Base-by-base conservation (phyloP, 768 basidiomycete genomes). In the Rhodosporidiobolus sp. region DNA sequence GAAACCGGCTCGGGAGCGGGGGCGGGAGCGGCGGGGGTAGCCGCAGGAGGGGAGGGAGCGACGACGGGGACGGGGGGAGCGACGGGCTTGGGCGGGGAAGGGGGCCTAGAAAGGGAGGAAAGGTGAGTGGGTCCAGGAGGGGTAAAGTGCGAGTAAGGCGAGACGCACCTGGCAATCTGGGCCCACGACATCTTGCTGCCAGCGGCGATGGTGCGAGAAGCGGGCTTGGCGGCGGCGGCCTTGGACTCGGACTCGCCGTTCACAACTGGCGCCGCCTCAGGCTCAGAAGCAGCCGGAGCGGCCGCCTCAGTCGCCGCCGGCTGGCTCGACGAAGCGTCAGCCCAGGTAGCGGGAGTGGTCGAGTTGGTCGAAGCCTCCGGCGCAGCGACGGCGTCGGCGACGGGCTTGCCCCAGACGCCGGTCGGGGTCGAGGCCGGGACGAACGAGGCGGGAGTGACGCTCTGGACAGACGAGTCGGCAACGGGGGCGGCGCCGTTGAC, bases 121-220 rank as follows among this genome's bases (percentile, higher is more conserved):
- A 57, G 35, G n/a, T 24, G 34, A 24, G 59, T 35, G 53, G 46
- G 52, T 10, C 17, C 20, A 11, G 16, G 30, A 20, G 54, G 6
- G 19, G 46, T 24, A n/a, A 48, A 5, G 2, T 3, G 32, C 34
- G 28, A 49, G 38, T 43, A 22, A 3, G 45, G 45, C 7, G 32
- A 49, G 9, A 30, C 66, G 24, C 45, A 72, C 67, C 70, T 59
- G 20, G 74, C 68, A 46, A 76, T 70, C 52, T 64, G 61, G 14
- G 74, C 74, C 74, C 74, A 76, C 60, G 74, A 76, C n/a, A 69
- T 52, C 53, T 69, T 76, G 11, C 61, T 49, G 49, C 74, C 74
- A 10, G 74, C 67, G 7, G 70, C 67, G 53, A 76, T 76, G 32
- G 63, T 73, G 24, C 67, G 66, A 26, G 62, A 24, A 5, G 67